Evolutionary conservation across 495 filamentous ascomycete species (phyloP), one percentile per base, ranked within the genome.

Genomic region (Tetracladium setigerum): DNA sequence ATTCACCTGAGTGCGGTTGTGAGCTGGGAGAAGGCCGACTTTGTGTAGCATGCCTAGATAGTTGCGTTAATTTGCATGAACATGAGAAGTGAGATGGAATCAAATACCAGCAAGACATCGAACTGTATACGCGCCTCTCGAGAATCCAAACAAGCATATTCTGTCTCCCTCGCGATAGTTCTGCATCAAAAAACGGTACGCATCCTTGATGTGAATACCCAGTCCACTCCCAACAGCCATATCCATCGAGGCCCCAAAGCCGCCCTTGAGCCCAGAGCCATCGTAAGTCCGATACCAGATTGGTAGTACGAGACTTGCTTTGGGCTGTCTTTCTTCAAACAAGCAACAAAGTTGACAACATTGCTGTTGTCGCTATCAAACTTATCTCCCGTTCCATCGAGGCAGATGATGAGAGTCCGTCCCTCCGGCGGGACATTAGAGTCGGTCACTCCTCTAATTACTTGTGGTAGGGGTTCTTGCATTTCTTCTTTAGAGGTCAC

Each of bases 331-430:
- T 69, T 69, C 50, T 69, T 67, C 24, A 68, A 55, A 39, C 62
- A 64, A 2, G 59, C 59, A 15, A 67, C 57, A 30, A 69, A 62
- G 35, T 69, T 55, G 30, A 69, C 64, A 3, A 67, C 61, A 50
- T 69, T 69, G 53, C 59, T 64, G 41, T 69, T 69, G 35, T 69
- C 66, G 18, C 50, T 56, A 47, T 69, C 64, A 50, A 65, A 68
- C 38, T 62, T 54, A 39, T 66, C 63, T 22, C 65, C 65, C 1
- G 65, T 68, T n/a, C 65, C 65, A 47, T 68, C 65, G 12, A 68
- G 59, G 41, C 63, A 68, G 22, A 68, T 56, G 38, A 66, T 52
- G 32, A 66, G 46, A 30, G 62, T 65, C 7, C 64, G 59, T 2
- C 61, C 61, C 39, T 49, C 39, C 12, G 18, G 22, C 15, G 47